Conservation (phyloP, 2,329 filamentous ascomycete species). For the Teratosphaeria gauchensis region DNA sequence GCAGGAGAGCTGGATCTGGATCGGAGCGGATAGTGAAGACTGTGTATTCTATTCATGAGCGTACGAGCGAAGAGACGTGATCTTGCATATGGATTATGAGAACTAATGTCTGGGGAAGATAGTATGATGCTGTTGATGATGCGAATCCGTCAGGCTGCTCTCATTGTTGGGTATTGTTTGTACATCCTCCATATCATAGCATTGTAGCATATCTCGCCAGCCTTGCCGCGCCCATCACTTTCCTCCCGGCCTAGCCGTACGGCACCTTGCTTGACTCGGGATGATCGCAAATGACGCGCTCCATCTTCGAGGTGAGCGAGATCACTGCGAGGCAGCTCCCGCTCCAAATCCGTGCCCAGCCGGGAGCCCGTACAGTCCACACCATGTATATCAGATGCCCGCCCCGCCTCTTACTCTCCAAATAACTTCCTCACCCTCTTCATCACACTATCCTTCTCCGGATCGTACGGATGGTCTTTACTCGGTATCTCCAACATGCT, state of each 20-base stretch:
- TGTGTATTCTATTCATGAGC: neutral
- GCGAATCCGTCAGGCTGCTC: neutral
- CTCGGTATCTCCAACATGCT: conserved; percentile 92
- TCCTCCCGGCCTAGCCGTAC: neutral
- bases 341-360: neutral
- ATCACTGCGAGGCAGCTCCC: neutral
- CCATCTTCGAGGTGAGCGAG: neutral
- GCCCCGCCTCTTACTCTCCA: conserved; percentile 47
- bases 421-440: conserved; percentile 70
- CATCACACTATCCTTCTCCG: conserved; percentile 96
- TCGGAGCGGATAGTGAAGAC: neutral
- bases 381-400: neutral
- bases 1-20: neutral
- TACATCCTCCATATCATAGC: conserved; percentile 2
- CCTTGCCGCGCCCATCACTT: neutral
- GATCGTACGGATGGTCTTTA: conserved; percentile 98
- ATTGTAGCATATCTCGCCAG: neutral
- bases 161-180: conserved; percentile 6
- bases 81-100: neutral
- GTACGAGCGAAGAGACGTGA: conserved; percentile 2
- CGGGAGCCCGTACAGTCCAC: neutral
- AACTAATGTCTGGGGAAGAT: neutral
- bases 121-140: neutral
- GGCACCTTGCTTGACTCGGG: neutral
- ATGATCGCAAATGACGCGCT: neutral